Evolutionary conservation across 75 land plant genomes (phyloP), one percentile per base, ranked within the genome.

Genomic region (Chamaecyparis obtusa): DNA sequence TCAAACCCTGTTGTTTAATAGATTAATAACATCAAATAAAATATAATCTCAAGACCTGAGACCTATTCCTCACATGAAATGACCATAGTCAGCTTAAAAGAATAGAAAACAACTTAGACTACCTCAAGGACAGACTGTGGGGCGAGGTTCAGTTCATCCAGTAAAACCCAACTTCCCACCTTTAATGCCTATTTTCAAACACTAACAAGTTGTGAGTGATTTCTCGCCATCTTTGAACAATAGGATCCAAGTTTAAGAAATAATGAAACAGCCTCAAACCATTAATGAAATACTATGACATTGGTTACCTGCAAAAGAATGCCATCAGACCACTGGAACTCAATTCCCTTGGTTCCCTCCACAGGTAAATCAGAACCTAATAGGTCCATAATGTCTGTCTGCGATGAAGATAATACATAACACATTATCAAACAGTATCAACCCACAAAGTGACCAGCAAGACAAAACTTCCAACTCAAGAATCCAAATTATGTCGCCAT

Each of bases 261-360:
- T 85, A 5, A 85, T 71, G 43, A 69, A 85, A 76, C 21, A 32
- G 78, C 39, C 36, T 85, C 80, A n/a, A 76, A 35, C 55, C 16
- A 51, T 51, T 51, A 13, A 51, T 13, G 30, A 17, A 84, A 16
- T 17, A 84, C 36, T 67, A 16, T 85, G 32, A 49, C 39, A n/a
- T n/a, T 46, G 33, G 24, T 41, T 37, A 98, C 99, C 99, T 98
- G 97, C 49, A 98, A 88, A 60, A 98, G 93, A 35, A 98, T 95
- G 51, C 99, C 99, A 97, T 98, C 99, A 83, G 99, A 97, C 99
- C 99, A 98, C 27, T 92, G 91, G 90, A 98, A 98, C 84, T 97
- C 94, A 67, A 94, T 90, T n/a, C 95, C 95, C 33, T 89, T 91
- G 30, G 90, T 90, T 85, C 96, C 94, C 57, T 97, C 96, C 87